Percentiles rank a stretch among this genome's conserved stretches.
Conservation (phyloP, 1,284 basidiomycete genomes). For the Trichosporon sp. region DNA sequence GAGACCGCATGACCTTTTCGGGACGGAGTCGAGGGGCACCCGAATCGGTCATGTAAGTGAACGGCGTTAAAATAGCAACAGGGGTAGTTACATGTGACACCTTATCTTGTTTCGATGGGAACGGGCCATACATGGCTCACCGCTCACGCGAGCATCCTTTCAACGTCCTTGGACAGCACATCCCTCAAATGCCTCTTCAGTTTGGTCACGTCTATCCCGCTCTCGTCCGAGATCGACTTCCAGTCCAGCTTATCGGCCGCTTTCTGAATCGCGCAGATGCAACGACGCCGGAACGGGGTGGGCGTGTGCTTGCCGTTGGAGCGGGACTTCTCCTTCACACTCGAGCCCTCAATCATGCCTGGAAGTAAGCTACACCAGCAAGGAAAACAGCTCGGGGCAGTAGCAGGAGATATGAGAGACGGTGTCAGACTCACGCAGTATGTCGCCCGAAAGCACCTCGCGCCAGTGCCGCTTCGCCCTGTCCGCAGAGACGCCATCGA, state of each 20-base stretch:
- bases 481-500: conserved; percentile 17
- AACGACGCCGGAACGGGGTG: conserved; percentile 19
- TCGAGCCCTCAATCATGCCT: conserved; percentile 21
- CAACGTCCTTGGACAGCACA: conserved; percentile 41
- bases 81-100: background rate
- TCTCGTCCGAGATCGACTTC: conserved; percentile 20
- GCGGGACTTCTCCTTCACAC: background rate
- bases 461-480: conserved; percentile 45
- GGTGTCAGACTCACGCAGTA: conserved; percentile 20
- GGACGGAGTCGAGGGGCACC: too few relatives aligned
- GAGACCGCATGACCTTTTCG: background rate
- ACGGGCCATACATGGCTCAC: too few relatives aligned
- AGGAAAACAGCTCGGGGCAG: background rate
- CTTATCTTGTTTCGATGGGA: background rate
- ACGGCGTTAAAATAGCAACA: too few relatives aligned
- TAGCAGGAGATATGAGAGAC: too few relatives aligned
- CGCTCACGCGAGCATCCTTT: conserved; percentile 31
- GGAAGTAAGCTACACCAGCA: background rate
- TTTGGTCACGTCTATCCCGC: conserved; percentile 33
- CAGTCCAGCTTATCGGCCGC: conserved; percentile 31
- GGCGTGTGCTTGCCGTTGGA: conserved; percentile 28
- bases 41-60: background rate
- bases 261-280: conserved; percentile 31
- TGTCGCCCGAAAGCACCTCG: conserved; percentile 39
- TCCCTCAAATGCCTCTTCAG: conserved; percentile 45